Base-by-base conservation (phyloP, 2,329 filamentous ascomycete genomes). In the Fusarium sacchari region DNA sequence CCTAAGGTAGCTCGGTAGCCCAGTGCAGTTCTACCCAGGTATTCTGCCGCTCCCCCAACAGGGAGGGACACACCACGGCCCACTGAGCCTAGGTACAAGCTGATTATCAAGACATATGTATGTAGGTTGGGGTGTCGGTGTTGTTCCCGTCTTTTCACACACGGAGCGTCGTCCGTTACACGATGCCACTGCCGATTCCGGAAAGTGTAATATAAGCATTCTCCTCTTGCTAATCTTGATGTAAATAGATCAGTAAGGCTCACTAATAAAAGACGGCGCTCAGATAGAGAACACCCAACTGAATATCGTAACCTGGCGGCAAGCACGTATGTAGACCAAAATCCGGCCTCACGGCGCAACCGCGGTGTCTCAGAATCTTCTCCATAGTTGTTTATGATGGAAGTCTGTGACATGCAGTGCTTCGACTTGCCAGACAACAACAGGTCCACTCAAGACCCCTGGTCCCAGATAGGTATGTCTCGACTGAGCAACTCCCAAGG, bases 31-130 rank as follows among this genome's bases (percentile, higher is more conserved):
- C 44, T 43, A 32, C 22, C 50, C 37, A 28, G 28, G 28, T 28
- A 63, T 64, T 67, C 55, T 63, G 57, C 40, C 37, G 46, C 58
- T 67, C 34, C 67, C 70, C 67, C 61, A 77, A 78, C 73, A 64
- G 56, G 72, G 53, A 65, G 60, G 72, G 53, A 75, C 73, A 77
- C 69, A 72, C 71, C 67, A 18, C 75, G 75, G 55, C 68, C 76
- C 76, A 78, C 76, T 42, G 46, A 20, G 60, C 42, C 60, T 52
- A 64, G 26, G 49, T 39, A 26, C 46, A 37, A 60, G 49, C 66
- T 53, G 66, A 70, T 73, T 67, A 69, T 71, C 70, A 74, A 74
- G 68, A 68, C 66, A 30, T n/a, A n/a, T n/a, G n/a, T n/a, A n/a
- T n/a, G n/a, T n/a, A n/a, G n/a, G n/a, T 55, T 72, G 50, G 60